phyloP scores from a whole-genome alignment of 2,329 filamentous ascomycete species.

The Monilinia vaccinii-corymbosi region DNA sequence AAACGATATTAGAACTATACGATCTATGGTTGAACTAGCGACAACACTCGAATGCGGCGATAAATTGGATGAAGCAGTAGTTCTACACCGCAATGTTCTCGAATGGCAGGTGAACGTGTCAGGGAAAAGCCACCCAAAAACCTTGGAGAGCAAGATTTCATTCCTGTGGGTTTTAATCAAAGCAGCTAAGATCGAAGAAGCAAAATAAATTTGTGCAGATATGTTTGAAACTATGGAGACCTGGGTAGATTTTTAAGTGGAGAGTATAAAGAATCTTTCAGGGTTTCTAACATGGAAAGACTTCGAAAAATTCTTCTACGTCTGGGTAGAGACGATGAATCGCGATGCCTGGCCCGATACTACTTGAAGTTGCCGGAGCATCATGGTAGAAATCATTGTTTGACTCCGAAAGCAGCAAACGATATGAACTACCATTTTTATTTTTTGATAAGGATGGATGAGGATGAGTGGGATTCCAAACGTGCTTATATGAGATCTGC shows the following conservation, averaged over 20 bases:
- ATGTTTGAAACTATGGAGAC: not conserved
- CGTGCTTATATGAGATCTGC: not conserved
- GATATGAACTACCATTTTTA: not conserved
- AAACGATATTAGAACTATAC: not conserved
- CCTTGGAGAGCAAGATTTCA: not conserved
- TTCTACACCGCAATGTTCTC: not conserved
- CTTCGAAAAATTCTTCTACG: not conserved
- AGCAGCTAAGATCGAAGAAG: not conserved
- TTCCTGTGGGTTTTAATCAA: not conserved
- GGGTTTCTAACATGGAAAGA: fast-evolving
- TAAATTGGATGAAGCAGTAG: not conserved
- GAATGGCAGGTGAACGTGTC: not conserved
- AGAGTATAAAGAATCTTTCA: not conserved
- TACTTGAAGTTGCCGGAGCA: not conserved
- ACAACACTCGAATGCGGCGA: not conserved
- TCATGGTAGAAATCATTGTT: no score
- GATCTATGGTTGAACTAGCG: not conserved
- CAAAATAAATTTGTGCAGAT: not conserved
- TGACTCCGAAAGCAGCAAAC: no score
- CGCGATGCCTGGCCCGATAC: no score
- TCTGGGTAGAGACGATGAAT: no score
- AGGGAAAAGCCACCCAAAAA: not conserved
- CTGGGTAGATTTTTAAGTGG: not conserved
- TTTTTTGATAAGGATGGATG: not conserved
- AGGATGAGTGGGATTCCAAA: not conserved